These are phyloP conservation scores for Xylaria longipes DNA, from an alignment of 495 filamentous ascomycete genomes.

Conservation along the genomic window DNA sequence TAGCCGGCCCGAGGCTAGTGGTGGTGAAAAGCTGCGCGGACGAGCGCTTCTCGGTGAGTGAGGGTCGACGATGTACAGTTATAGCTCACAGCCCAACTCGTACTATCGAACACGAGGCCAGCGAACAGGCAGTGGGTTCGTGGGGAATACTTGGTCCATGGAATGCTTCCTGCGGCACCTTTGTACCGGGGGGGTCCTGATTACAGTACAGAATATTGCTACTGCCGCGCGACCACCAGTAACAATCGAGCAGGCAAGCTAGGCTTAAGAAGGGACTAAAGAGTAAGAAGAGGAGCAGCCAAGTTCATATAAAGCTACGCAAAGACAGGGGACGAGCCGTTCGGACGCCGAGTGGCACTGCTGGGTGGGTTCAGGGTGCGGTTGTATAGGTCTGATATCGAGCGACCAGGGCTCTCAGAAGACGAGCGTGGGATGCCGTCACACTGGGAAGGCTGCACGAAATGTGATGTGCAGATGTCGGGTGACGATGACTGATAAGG, in stretches of 20 bases:
- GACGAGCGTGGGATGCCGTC: constrained; percentile 15
- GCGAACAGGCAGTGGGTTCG: constrained; percentile 31
- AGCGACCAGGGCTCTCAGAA: constrained; percentile 20
- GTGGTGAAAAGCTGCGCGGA: not conserved
- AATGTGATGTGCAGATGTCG: constrained; percentile 24
- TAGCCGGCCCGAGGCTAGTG: constrained; percentile 22
- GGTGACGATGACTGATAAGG: constrained; percentile 20
- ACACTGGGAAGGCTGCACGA: constrained; percentile 15
- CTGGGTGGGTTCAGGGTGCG: constrained; percentile 14
- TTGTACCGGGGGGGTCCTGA: constrained; percentile 21
- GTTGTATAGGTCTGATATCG: constrained; percentile 13
- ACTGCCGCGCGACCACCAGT: constrained; percentile 18
- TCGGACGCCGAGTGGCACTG: constrained; percentile 9
- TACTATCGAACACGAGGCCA: constrained; percentile 39
- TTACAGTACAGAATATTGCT: constrained; percentile 22
- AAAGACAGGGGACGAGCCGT: constrained; percentile 5
- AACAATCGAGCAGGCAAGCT: not conserved
- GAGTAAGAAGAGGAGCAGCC: constrained; percentile 5
- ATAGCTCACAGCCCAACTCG: constrained; percentile 29
- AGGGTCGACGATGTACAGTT: constrained; percentile 6
- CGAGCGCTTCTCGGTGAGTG: not conserved
- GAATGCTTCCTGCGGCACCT: constrained; percentile 35
- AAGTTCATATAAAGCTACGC: constrained; percentile 22
- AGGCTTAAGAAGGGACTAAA: not conserved
- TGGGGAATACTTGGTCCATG: constrained; percentile 40